Percentiles rank a stretch among this genome's conserved stretches.
These are phyloP conservation scores for Albophoma yamanashiensis DNA, from an alignment of 2,329 filamentous ascomycete species.

Conservation along the genomic window DNA sequence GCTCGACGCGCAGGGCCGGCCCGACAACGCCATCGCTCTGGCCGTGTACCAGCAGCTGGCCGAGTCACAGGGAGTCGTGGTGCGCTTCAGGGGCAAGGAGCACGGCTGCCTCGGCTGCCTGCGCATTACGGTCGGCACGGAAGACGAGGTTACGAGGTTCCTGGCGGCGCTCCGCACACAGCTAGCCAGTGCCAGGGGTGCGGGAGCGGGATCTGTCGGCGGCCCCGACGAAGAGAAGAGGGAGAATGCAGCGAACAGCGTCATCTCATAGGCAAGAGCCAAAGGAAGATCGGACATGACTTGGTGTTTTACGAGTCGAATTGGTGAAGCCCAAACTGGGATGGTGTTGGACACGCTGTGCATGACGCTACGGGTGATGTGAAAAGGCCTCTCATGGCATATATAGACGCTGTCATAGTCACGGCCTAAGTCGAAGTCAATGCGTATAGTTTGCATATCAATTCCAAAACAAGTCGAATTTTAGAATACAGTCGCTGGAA, in stretches of 20 bases:
- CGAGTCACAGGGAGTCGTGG: constrained; percentile 79
- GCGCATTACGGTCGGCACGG: constrained; percentile 85
- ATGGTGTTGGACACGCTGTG: not conserved
- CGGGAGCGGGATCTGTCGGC: not conserved
- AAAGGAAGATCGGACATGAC: not conserved
- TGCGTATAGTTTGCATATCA: too few relatives aligned
- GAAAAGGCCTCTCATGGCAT: not conserved
- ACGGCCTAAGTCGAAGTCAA: too few relatives aligned
- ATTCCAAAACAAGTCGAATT: too few relatives aligned
- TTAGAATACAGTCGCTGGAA: too few relatives aligned
- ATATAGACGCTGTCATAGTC: not conserved
- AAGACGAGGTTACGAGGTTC: constrained; percentile 73
- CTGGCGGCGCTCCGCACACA: constrained; percentile 52
- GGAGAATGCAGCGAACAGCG: not conserved
- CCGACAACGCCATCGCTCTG: constrained; percentile 69
- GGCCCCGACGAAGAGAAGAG: not conserved
- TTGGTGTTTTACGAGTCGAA: not conserved
- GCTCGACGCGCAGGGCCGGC: constrained; percentile 57
- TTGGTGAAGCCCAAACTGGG: not conserved
- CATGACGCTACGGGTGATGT: not conserved
- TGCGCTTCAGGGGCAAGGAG: constrained; percentile 89
- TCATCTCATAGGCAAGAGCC: not conserved
- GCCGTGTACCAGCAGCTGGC: constrained; percentile 78
- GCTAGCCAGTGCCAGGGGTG: constrained; percentile 31
- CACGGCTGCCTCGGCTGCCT: constrained; percentile 80